These are phyloP conservation scores for Coniochaeta prunicola DNA, from an alignment of 2,329 filamentous ascomycete species.

Conservation along the genomic window DNA sequence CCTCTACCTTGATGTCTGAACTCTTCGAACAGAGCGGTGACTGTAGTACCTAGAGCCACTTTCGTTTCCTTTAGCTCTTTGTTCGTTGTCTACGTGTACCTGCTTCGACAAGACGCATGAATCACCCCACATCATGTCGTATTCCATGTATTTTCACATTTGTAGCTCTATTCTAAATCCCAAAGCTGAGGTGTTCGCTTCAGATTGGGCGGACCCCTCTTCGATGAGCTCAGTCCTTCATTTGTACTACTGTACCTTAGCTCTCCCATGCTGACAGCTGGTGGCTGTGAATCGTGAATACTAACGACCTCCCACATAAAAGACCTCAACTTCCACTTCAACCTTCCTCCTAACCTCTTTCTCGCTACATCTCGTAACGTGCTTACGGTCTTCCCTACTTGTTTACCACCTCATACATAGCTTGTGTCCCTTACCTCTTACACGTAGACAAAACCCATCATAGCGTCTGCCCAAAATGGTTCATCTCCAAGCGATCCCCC, in stretches of 20 bases:
- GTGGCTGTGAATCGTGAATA: not conserved
- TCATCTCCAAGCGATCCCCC: constrained; percentile 38
- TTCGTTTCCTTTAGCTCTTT: not conserved
- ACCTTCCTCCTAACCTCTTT: not conserved
- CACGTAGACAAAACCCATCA: not conserved
- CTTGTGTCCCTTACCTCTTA: not conserved
- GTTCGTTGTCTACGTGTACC: not conserved
- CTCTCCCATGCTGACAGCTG: not conserved
- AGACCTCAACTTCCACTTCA: not conserved
- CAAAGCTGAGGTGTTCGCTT: not conserved
- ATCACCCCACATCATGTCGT: not conserved
- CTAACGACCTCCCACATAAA: not conserved
- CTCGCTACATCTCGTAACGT: not conserved
- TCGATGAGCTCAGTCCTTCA: not conserved
- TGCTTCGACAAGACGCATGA: not conserved
- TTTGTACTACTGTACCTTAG: not conserved
- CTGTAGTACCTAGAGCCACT: not conserved
- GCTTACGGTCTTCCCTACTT: not conserved
- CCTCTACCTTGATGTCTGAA: not conserved
- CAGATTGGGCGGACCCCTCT: not conserved
- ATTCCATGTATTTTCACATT: not conserved
- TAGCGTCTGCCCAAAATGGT: constrained; percentile 33
- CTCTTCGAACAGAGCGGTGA: not conserved
- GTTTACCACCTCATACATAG: not conserved
- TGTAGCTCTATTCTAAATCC: not conserved